Evolutionary conservation across 805 yeast genomes (phyloP), one percentile per base, ranked within the genome.

Genomic region (Allodekkera sacchari): DNA sequence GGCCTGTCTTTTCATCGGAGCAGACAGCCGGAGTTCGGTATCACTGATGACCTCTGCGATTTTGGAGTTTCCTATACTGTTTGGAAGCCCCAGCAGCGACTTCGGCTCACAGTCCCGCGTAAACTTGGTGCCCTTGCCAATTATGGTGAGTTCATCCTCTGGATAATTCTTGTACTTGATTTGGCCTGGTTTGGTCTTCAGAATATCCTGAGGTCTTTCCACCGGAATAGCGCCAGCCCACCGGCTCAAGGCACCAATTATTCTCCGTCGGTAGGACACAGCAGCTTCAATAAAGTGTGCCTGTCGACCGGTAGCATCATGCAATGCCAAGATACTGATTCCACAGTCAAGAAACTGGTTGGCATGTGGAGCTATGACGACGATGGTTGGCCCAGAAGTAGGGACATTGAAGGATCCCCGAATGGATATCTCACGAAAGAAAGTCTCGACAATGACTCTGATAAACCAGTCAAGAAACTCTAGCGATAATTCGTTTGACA

Each of bases 331-430:
- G 71, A 83, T 76, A 20, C 84, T 63, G 30, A 92, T 65, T 17
- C 87, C 73, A 5, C 61, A 63, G 44, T 72, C 80, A 22, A 82
- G 75, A 40, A 82, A 83, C 47, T 84, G 95, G 50, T 84, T 84
- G n/a, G 95, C 94, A 61, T 89, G 98, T 2, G 97, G 97, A 2
- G 96, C 98, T 8, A 92, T 94, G 22, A 92, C 97, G 40, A 92
- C 79, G 33, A 89, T 80, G 7, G 87, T 78, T 0, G 97, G 89
- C 1, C 96, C 96, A 7, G 68, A 55, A 19, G 68, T 64, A 1
- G 81, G 80, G 21, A 73, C 45, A 34, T 72, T 70, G 58, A 74
- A 84, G 1, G 95, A 85, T 1, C 96, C 96, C 37, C 97, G 68
- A 3, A 92, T 76, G 32, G 84, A 68, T 40, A 89, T 85, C 50